Percentiles rank a stretch among this genome's conserved stretches.
Evolutionary conservation across 2,329 filamentous ascomycete species (phyloP).

Genomic region (Talaromyces albobiverticillius): DNA sequence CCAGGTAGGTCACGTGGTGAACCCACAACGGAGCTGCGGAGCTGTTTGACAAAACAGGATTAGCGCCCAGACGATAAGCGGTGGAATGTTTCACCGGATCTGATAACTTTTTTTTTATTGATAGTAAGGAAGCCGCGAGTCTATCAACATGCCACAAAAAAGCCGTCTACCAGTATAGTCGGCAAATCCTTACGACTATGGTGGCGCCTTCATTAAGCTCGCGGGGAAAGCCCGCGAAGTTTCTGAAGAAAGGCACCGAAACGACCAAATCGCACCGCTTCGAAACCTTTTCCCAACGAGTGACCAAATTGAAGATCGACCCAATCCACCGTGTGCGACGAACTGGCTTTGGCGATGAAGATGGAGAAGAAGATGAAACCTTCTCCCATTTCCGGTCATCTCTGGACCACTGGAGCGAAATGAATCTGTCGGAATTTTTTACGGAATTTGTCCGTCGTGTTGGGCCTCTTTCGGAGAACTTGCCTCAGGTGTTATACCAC

Average conservation of each 20-base stretch:
- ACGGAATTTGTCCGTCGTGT: slow-evolving; percentile 72
- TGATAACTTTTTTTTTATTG: slow-evolving; percentile 14
- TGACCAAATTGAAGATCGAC: slow-evolving; percentile 89
- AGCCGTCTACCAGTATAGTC: slow-evolving; percentile 19
- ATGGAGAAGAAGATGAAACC: slow-evolving; percentile 66
- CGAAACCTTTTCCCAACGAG: slow-evolving; percentile 86
- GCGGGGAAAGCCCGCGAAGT: slow-evolving; percentile 67
- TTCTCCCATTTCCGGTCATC: slow-evolving; percentile 86
- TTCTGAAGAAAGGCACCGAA: slow-evolving; percentile 64
- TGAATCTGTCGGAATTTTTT: slow-evolving; percentile 84
- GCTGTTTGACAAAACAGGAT: slow-evolving; percentile 6
- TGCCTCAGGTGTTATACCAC: slow-evolving; percentile 89
- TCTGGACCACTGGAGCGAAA: slow-evolving; percentile 83
- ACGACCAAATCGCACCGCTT: slow-evolving; percentile 84
- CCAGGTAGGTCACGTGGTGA: slow-evolving; percentile 4
- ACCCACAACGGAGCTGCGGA: not conserved
- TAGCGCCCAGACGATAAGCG: slow-evolving; percentile 12
- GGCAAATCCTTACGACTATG: slow-evolving; percentile 27
- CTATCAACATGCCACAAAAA: slow-evolving; percentile 24
- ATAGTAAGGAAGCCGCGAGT: slow-evolving; percentile 6
- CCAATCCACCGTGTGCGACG: slow-evolving; percentile 86
- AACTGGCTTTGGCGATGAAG: slow-evolving; percentile 74
- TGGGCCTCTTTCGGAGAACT: slow-evolving; percentile 76
- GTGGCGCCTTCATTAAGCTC: slow-evolving; percentile 59
- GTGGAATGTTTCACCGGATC: slow-evolving; percentile 39